Conservation (phyloP, 2,329 filamentous ascomycete species). For the Colletotrichum sp. region DNA sequence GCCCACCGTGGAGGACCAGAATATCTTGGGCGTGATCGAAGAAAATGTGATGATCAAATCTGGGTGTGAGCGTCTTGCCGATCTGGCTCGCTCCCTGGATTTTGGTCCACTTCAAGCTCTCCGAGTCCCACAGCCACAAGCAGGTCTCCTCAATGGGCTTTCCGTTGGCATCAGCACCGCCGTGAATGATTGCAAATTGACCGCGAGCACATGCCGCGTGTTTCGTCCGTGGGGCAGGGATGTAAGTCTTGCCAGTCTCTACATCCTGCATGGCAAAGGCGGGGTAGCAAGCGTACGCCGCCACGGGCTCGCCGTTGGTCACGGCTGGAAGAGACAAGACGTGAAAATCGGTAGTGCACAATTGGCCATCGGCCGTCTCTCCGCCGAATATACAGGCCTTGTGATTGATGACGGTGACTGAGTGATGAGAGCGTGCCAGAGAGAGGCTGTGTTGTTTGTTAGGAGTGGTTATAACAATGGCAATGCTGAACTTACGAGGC, state of each 20-base stretch:
- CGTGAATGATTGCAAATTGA: conserved; percentile 37
- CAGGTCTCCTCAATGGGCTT: conserved; percentile 33
- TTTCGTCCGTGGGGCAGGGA: conserved; percentile 33
- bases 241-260: conserved; percentile 29
- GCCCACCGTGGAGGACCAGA: conserved; percentile 55
- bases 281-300: conserved; percentile 35
- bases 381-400: conserved; percentile 63
- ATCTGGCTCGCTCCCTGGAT: conserved; percentile 34
- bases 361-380: conserved; percentile 36
- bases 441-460: conserved; percentile 26
- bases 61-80: conserved; percentile 31
- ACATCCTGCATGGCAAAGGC: conserved; percentile 30
- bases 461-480: background rate
- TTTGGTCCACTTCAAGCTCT: conserved; percentile 36
- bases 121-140: conserved; percentile 43
- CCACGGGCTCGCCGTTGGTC: conserved; percentile 30
- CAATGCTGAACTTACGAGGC: conserved; percentile 28
- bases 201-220: conserved; percentile 41
- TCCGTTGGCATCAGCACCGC: conserved; percentile 35
- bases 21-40: conserved; percentile 50
- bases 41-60: conserved; percentile 37
- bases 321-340: conserved; percentile 53
- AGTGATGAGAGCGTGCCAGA: conserved; percentile 54
- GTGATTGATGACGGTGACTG: conserved; percentile 55
- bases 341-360: conserved; percentile 56